Percentiles rank a stretch among this genome's conserved stretches.
Conservation (phyloP, 1,139 yeast genomes). For the Zygotorulaspora mrakii region DNA sequence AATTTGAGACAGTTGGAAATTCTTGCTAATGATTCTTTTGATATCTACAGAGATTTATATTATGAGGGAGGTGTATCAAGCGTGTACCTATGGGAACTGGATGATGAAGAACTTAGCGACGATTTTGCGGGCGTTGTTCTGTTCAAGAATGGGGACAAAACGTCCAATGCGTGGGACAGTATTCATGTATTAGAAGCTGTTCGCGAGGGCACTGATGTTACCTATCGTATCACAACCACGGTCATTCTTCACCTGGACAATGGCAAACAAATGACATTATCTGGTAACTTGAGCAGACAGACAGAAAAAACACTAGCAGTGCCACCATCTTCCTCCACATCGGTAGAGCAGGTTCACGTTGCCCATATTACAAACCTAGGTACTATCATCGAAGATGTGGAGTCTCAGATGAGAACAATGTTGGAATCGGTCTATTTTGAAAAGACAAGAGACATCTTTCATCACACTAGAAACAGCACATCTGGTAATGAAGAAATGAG, state of each 20-base stretch:
- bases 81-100: conserved; percentile 83
- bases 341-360: conserved; percentile 32
- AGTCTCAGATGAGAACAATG: conserved; percentile 78
- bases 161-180: conserved; percentile 77
- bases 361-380: conserved; percentile 86
- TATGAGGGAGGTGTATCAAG: conserved; percentile 91
- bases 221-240: conserved; percentile 80
- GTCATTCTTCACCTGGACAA: conserved; percentile 68
- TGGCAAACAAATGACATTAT: conserved; percentile 47
- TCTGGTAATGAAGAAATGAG: conserved; percentile 18
- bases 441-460: conserved; percentile 75
- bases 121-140: conserved; percentile 88
- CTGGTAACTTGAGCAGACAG: conserved; percentile 86
- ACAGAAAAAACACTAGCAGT: conserved; percentile 49
- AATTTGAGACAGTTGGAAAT: conserved; percentile 69
- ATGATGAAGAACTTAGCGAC: conserved; percentile 41
- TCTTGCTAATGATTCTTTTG: conserved; percentile 86
- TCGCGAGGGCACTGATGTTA: conserved; percentile 42
- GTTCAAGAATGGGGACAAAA: conserved; percentile 58
- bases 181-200: conserved; percentile 86
- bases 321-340: conserved; percentile 38
- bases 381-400: conserved; percentile 79
- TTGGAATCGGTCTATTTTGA: conserved; percentile 94
- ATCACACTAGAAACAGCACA: conserved; percentile 26
- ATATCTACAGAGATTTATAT: conserved; percentile 85